phyloP scores from a whole-genome alignment of 1,139 yeast genomes.

The Yamadazyma sp. region DNA sequence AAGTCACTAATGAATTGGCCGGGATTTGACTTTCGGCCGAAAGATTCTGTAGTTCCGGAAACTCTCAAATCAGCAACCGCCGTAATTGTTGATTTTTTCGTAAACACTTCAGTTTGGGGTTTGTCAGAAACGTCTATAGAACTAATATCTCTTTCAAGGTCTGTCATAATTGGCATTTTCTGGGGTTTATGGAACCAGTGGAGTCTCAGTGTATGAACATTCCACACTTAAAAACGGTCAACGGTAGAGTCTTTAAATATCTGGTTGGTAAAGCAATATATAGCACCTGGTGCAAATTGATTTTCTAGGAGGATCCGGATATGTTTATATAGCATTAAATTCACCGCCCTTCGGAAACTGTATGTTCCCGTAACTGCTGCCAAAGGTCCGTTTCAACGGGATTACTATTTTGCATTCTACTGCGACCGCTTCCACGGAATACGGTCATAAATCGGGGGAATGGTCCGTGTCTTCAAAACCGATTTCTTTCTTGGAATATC shows the following conservation, averaged over 20 bases:
- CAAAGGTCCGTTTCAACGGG: neutral
- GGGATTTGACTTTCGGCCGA: neutral
- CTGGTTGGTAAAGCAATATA: no score
- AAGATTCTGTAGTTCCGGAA: neutral
- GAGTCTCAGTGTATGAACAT: no score
- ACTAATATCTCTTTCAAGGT: no score
- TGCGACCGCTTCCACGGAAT: neutral
- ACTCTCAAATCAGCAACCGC: no score
- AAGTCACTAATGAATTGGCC: constrained; percentile 8
- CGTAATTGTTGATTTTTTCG: no score
- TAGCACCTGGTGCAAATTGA: neutral
- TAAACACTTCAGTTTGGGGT: no score
- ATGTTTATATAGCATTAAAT: neutral
- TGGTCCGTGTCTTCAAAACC: neutral
- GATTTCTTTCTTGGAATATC: no score
- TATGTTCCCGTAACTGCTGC: neutral
- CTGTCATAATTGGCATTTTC: no score
- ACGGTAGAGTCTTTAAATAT: no score
- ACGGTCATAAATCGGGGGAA: neutral
- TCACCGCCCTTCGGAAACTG: neutral
- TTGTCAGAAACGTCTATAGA: no score
- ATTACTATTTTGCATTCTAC: neutral
- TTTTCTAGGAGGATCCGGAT: neutral
- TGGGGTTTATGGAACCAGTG: no score
- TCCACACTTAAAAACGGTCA: no score